Base-by-base conservation (phyloP, 2,329 filamentous ascomycete species). In the Aphanocladium album region DNA sequence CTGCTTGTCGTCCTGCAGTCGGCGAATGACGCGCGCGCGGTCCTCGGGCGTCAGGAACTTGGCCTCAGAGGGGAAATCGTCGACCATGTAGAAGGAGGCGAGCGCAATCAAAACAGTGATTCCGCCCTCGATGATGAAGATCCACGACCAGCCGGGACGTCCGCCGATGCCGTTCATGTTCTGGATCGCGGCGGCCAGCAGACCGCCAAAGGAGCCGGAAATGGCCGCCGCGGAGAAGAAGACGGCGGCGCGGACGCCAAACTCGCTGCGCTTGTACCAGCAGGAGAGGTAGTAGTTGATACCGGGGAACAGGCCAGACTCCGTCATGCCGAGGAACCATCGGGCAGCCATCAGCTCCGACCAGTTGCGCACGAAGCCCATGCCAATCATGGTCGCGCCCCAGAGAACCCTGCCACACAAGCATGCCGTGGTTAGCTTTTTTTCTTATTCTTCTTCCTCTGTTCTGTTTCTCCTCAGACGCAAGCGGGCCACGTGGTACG, bases 221-320 rank as follows among this genome's bases (percentile, higher is more conserved):
- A 95, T 75, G 0, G 91, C 89, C 0, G 91, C 90, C 0, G 90
- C 89, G 0, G 89, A 91, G 77, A 95, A 96, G 78, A 95, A 93
- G 60, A 92, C 85, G 16, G 90, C 89, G 43, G 89, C 86, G 39
- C 91, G 84, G n/a, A 91, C 81, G 54, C 90, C 91, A 59, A 95
- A 89, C 68, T 96, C 91, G 17, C 81, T 83, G 39, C 90, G 81
- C 69, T 85, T 88, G 68, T 95, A 96, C 91, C 91, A 96, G 70
- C 89, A 93, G 0, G 86, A 89, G 0, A 95, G 81, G 69, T 92
- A 92, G 72, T 91, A 93, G 66, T 89, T 89, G 17, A 92, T 84
- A 2, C 88, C 88, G 0, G 89, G 89, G 68, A 90, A 91, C 0
- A 93, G 78, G 7, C 89, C 90, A 9, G 90, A 85, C 71, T 95